Percentiles rank a stretch among this genome's conserved stretches.
phyloP scores from a whole-genome alignment of 345 rosid species.

The Euclidium syriacum region DNA sequence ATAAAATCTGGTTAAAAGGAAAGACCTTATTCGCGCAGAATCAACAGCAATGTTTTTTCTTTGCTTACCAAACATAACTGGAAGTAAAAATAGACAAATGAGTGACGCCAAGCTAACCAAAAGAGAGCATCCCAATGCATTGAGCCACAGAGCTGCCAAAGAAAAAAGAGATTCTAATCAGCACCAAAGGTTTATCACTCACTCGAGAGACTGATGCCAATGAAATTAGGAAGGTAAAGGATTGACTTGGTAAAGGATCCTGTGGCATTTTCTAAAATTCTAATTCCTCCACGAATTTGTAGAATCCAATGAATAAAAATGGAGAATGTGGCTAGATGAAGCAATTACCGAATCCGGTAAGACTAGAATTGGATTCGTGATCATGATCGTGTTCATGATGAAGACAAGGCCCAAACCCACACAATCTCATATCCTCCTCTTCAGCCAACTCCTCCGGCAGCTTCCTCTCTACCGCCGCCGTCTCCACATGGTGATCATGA shows the following conservation, averaged over 20 bases:
- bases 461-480: constrained; percentile 24
- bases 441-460: constrained; percentile 93
- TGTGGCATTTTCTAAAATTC: background rate
- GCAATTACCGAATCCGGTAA: constrained; percentile 54
- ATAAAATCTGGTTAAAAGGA: background rate
- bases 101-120: constrained; percentile 98
- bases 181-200: background rate
- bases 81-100: constrained; percentile 77
- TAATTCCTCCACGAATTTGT: background rate
- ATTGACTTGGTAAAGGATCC: background rate
- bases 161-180: background rate
- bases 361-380: constrained; percentile 34
- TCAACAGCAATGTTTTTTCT: background rate
- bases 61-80: constrained; percentile 63
- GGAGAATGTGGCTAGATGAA: background rate
- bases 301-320: background rate
- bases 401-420: constrained; percentile 58
- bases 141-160: constrained; percentile 60
- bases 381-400: constrained; percentile 29
- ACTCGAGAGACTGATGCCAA: background rate
- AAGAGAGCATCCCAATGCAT: constrained; percentile 94
- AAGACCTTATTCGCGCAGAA: background rate
- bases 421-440: constrained; percentile 85
- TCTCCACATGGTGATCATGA: constrained; percentile 28
- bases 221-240: background rate